These are phyloP conservation scores for Saturnispora bothae DNA, from an alignment of 805 yeast species.

Conservation along the genomic window DNA sequence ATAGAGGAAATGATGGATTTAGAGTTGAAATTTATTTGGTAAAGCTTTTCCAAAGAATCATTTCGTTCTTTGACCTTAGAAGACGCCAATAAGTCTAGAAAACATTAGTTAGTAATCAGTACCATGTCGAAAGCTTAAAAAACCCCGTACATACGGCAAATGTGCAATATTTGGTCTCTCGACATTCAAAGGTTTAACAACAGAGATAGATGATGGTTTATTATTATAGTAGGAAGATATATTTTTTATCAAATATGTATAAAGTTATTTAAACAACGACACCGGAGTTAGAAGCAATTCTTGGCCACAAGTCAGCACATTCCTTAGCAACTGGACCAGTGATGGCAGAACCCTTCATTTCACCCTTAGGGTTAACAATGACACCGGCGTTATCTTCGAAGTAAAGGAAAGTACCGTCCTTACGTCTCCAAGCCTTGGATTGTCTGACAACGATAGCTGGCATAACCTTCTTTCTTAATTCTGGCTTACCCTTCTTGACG, in stretches of 20 bases:
- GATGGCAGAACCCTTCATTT: constrained; percentile 99
- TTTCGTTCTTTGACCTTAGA: constrained; percentile 44
- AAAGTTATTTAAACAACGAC: constrained; percentile 81
- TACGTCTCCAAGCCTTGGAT: constrained; percentile 99
- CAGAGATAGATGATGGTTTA: neutral
- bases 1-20: constrained; percentile 16
- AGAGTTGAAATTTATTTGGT: constrained; percentile 21
- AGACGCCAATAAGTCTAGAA: constrained; percentile 31
- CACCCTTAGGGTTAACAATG: constrained; percentile 99
- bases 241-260: neutral
- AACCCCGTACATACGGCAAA: constrained; percentile 9
- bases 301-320: constrained; percentile 99
- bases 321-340: constrained; percentile 99
- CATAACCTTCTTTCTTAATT: constrained; percentile 99
- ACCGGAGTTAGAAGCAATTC: constrained; percentile 99
- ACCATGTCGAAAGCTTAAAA: too few relatives aligned
- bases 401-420: constrained; percentile 98
- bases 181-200: too few relatives aligned
- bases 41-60: constrained; percentile 36
- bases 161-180: constrained; percentile 4
- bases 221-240: constrained; percentile 4
- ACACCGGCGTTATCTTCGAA: constrained; percentile 99
- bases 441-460: constrained; percentile 99
- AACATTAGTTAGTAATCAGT: constrained; percentile 1
- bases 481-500: constrained; percentile 99